A percentile compares a stretch with the other conserved stretches of the same genome.
These are phyloP conservation scores for Elongisporangium undulatum DNA, from an alignment of 352 stramenopile species.

Conservation along the genomic window DNA sequence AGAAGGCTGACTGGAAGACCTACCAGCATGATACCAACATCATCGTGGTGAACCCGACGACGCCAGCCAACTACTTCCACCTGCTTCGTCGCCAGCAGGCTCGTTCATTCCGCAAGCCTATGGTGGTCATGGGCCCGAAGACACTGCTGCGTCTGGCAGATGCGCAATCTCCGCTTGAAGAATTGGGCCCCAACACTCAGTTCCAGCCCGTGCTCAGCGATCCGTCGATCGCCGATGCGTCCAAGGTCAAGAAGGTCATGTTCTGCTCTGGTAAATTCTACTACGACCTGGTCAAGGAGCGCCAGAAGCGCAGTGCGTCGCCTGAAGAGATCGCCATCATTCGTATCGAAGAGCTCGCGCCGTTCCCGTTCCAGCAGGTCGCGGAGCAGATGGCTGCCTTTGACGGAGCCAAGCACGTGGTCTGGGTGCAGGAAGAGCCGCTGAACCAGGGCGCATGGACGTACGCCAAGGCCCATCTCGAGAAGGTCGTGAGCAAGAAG, in stretches of 20 bases:
- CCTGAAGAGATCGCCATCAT: conserved; percentile 59
- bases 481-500: conserved; percentile 66
- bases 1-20: conserved; percentile 40
- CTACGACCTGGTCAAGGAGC: conserved; percentile 77
- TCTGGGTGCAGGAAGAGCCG: conserved; percentile 82
- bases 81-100: conserved; percentile 89
- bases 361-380: conserved; percentile 78
- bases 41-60: conserved; percentile 82
- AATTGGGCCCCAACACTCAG: conserved; percentile 45
- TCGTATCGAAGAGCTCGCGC: conserved; percentile 78
- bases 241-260: conserved; percentile 61
- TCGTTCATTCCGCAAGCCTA: conserved; percentile 67
- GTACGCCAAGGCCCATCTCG: conserved; percentile 63
- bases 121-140: conserved; percentile 77
- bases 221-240: conserved; percentile 30
- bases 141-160: conserved; percentile 66
- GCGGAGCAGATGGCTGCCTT: conserved; percentile 49
- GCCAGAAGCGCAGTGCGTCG: conserved; percentile 34
- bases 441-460: conserved; percentile 78
- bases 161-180: conserved; percentile 57
- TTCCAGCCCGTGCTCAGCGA: conserved; percentile 75
- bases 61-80: conserved; percentile 96
- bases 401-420: conserved; percentile 56
- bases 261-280: conserved; percentile 86
- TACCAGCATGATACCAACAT: conserved; percentile 81